Base-by-base conservation (phyloP, 768 basidiomycete genomes). In the Crepidotus variabilis region DNA sequence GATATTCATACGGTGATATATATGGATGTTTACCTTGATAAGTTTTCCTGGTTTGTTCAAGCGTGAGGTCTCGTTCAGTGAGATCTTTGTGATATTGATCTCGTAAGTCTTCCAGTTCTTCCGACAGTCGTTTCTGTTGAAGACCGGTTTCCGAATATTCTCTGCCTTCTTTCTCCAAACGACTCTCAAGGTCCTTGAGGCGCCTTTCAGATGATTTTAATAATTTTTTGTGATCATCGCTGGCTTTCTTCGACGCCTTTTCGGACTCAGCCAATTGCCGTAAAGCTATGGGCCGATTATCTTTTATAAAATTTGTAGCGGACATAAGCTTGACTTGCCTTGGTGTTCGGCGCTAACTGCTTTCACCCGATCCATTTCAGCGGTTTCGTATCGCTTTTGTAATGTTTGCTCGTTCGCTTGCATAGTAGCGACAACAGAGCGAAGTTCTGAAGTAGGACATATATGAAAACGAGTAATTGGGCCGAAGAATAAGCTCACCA, bases 1-100 rank as follows among this genome's bases (percentile, higher is more conserved):
- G 28, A 3, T 28, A 28, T 4, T 28, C 28, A 28, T 28, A 28
- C 3, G 28, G 28, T 28, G 8, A 28, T 28, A 28, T 28, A 8
- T 8, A 8, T n/a, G 8, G 8, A 3, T 28, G 28, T 3, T 28
- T 69, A 87, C 90, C 83, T 79, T 93, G 90, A 63, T 93, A 92
- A 67, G 90, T 92, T 77, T 92, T 90, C 59, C 87, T 81, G 2
- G 90, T 91, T 67, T 92, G 90, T 60, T 91, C 86, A 32, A 82
- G 78, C 10, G 86, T 73, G 66, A 91, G 90, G 68, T 92, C 90
- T 5, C 88, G 81, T 59, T 92, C 88, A 1, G 82, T 75, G n/a
- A 92, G 77, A 59, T 92, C 89, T 63, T 92, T 87, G 65, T 85
- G 83, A 65, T 92, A 85, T 54, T 86, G 86, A 56, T 88, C 83